phyloP scores from a whole-genome alignment of 2,329 filamentous ascomycete species.

The Neofusicoccum cordaticola region DNA sequence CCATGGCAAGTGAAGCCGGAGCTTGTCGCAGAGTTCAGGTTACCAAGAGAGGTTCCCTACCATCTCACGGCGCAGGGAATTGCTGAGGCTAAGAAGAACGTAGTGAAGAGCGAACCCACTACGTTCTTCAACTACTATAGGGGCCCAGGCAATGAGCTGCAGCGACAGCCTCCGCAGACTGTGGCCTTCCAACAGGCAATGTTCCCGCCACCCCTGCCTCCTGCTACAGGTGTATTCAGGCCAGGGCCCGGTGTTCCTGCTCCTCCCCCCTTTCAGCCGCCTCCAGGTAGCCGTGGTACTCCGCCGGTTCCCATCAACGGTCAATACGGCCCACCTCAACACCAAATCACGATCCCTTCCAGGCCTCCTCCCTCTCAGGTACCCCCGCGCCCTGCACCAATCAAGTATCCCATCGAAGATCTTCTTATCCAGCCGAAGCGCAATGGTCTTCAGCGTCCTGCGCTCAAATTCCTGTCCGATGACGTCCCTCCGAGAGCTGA shows the following conservation, averaged over 20 bases:
- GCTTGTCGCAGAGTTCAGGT: constrained; percentile 78
- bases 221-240: neutral
- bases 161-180: constrained; percentile 9
- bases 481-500: constrained; percentile 49
- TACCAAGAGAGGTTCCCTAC: constrained; percentile 77
- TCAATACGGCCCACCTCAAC: constrained; percentile 8
- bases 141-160: constrained; percentile 5
- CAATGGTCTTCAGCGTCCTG: constrained; percentile 65
- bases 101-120: constrained; percentile 44
- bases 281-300: neutral
- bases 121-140: constrained; percentile 17
- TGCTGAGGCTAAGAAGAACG: constrained; percentile 58
- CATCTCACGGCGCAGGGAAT: constrained; percentile 35
- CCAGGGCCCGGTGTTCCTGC: constrained; percentile 4
- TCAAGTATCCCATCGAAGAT: constrained; percentile 96
- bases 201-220: neutral
- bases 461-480: constrained; percentile 72
- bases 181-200: constrained; percentile 1
- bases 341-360: neutral
- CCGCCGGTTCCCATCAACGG: constrained; percentile 1
- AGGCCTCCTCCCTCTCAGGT: constrained; percentile 27
- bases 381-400: constrained; percentile 56
- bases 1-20: constrained; percentile 92
- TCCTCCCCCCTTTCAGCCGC: constrained; percentile 5
- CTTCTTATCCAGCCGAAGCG: constrained; percentile 70